Base-by-base conservation (phyloP, 2,329 filamentous ascomycete genomes). In the Chaetomium sp. region DNA sequence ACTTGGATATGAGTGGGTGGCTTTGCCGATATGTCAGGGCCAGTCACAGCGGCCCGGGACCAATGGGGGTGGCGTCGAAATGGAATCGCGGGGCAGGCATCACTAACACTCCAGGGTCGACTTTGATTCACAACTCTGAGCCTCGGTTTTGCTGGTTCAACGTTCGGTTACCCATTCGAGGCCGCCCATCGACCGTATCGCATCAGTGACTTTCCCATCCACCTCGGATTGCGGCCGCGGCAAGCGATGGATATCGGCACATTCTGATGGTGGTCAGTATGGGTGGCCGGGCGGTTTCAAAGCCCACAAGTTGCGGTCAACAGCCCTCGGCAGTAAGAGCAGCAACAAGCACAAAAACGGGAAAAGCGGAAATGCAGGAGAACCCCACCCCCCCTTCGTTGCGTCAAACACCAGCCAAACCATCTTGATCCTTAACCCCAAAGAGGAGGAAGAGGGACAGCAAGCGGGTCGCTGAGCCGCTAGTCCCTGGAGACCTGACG, bases 251-350 rank as follows among this genome's bases (percentile, higher is more conserved):
- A 27, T 27, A 27, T 27, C 19, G 19, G 19, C 19, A 27, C 3
- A 27, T 27, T 27, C 19, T 27, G 19, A 27, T 27, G 19, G 19
- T 27, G 19, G 19, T 27, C 19, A 27, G 19, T 49, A 12, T 27
- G 11, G 55, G 54, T 54, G 55, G 52, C 47, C 58, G 55, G 50
- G 50, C 46, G 48, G 47, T 49, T 53, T 59, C 61, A 61, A 59
- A 55, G 19, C 19, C 60, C 60, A 57, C 59, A 61, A 64, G 54
- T 64, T 61, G 60, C 60, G 60, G 61, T 64, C 57, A 61, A 27
- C 19, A 27, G 19, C 19, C 19, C 19, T 27, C 19, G 19, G 19
- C 19, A 27, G 19, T 27, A 27, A 27, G 19, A 27, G 19, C 19
- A 27, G 19, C 19, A 27, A 27, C 19, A 27, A 27, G 19, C 19